phyloP scores from a whole-genome alignment of 2,329 filamentous ascomycete species.

The Akanthomyces uredinophilus region DNA sequence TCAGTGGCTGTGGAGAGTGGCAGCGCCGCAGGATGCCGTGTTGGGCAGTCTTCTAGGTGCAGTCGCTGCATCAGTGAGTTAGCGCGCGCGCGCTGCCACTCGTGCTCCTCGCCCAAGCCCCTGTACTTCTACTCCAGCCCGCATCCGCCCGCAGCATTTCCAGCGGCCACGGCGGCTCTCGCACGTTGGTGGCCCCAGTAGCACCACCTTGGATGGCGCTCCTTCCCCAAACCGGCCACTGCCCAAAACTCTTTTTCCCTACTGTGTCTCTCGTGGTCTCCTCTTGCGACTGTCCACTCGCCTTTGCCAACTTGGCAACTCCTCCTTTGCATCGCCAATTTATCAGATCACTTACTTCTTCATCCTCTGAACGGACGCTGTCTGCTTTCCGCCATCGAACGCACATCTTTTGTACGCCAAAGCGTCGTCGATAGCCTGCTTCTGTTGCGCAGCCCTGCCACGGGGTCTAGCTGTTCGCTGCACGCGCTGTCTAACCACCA shows the following conservation, averaged over 20 bases:
- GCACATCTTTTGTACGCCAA: too few species aligned
- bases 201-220: conserved; percentile 7
- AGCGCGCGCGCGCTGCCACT: too few species aligned
- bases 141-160: background rate
- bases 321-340: background rate
- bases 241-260: conserved; percentile 10
- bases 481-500: background rate
- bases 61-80: too few species aligned
- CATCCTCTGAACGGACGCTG: background rate
- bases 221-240: conserved; percentile 9
- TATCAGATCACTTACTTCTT: background rate
- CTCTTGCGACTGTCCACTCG: background rate
- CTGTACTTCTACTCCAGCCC: background rate
- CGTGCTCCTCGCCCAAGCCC: too few species aligned
- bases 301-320: background rate
- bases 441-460: background rate
- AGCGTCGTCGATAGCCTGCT: too few species aligned
- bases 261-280: background rate
- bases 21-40: background rate
- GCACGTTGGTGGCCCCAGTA: background rate
- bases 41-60: background rate
- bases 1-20: too few species aligned
- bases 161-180: background rate
- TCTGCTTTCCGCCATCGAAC: background rate
- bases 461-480: background rate